These are phyloP conservation scores for Spongospora subterranea DNA, from an alignment of 208 protist genomes.

Conservation along the genomic window DNA sequence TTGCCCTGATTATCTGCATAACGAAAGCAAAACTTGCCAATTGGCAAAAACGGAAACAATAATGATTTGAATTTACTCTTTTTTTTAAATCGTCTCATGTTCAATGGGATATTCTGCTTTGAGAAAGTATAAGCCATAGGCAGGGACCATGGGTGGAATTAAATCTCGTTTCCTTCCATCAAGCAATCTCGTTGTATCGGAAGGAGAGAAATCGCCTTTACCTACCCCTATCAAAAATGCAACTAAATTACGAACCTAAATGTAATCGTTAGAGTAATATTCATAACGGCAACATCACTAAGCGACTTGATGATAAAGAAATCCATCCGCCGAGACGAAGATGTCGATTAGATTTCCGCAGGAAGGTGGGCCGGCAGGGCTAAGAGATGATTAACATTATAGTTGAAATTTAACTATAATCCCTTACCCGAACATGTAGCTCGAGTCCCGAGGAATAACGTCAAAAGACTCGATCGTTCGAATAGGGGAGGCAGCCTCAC, in stretches of 20 bases:
- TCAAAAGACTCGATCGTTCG: conserved; percentile 13
- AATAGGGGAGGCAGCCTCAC: conserved; percentile 10
- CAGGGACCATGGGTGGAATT: not conserved
- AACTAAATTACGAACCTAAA: conserved; percentile 28
- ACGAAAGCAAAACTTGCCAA: too few species aligned
- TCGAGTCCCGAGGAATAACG: not conserved
- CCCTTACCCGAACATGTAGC: not conserved
- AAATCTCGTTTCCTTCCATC: not conserved
- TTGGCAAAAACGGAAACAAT: too few species aligned
- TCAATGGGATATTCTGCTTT: conserved; percentile 6
- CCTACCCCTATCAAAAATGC: not conserved
- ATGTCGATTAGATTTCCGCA: not conserved
- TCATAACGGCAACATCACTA: not conserved
- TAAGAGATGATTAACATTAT: not conserved
- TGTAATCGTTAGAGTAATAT: not conserved
- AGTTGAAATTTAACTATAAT: not conserved
- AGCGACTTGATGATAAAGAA: conserved; percentile 32
- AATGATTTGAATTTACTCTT: too few species aligned
- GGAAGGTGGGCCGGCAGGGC: not conserved
- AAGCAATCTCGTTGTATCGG: not conserved
- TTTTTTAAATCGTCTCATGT: not conserved
- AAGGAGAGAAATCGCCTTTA: not conserved
- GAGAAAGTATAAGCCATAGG: conserved; percentile 28
- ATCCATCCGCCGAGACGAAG: not conserved
- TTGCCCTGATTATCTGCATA: too few species aligned